Conservation (phyloP, 306 rosid genomes). For the Cucumis melo region DNA sequence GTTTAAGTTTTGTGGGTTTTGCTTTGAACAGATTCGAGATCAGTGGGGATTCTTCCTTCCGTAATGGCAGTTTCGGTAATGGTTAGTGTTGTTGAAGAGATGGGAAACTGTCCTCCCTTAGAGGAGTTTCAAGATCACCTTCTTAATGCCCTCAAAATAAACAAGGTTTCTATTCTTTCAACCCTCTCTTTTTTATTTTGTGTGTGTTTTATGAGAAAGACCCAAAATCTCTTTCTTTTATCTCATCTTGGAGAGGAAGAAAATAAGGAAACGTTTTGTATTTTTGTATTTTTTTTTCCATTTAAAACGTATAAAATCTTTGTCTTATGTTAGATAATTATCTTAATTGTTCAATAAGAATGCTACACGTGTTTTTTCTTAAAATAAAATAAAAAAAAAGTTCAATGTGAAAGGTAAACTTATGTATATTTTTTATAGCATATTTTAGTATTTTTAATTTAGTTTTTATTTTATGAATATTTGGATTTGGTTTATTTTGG, state of each 20-base stretch:
- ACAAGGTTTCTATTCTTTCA: conserved; percentile 31
- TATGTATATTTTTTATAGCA: neutral
- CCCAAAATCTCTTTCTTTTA: neutral
- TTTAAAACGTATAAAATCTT: neutral
- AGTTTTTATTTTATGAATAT: neutral
- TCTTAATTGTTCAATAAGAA: neutral
- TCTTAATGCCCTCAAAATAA: conserved; percentile 50
- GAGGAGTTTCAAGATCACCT: conserved; percentile 56
- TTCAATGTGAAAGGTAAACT: neutral
- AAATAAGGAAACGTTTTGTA: too few relatives aligned
- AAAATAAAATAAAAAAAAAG: neutral
- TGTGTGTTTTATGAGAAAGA: too few relatives aligned
- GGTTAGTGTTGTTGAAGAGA: conserved; percentile 58
- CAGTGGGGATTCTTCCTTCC: conserved; percentile 70
- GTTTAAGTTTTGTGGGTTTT: neutral
- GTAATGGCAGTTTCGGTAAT: conserved; percentile 86
- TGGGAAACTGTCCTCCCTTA: conserved; percentile 44
- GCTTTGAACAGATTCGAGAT: conserved; percentile 48
- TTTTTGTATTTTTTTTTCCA: too few relatives aligned
- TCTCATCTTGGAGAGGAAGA: neutral
- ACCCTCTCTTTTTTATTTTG: neutral
- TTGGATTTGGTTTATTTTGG: neutral
- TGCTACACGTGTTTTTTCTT: neutral
- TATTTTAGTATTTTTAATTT: too few relatives aligned
- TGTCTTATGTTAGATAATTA: neutral